Base-by-base conservation (phyloP, 768 basidiomycete genomes). In the Butyriboletus loyo region DNA sequence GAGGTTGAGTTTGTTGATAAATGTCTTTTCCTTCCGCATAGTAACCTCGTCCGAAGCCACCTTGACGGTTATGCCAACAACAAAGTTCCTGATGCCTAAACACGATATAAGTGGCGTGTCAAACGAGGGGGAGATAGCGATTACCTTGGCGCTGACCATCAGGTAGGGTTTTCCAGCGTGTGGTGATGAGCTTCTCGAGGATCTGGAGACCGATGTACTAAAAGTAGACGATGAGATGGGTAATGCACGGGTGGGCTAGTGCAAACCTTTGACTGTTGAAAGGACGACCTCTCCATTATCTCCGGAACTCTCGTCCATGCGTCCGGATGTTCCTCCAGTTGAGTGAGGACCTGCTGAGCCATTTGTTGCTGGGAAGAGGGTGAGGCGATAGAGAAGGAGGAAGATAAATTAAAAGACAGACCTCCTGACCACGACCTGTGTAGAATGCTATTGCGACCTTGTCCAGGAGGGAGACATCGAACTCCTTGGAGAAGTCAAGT, bases 191-290 rank as follows among this genome's bases (percentile, higher is more conserved):
- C 73, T 88, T 98, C 73, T 98, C 97, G 32, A 99, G 77, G 67
- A 99, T 96, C 73, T 98, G 95, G 48, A 98, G 77, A 37, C 92
- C 96, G 67, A 99, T 93, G 72, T 92, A 98, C 95, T 98, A 53
- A 30, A 56, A 28, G 36, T 30, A 40, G 48, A 54, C 37, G 52
- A 59, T 67, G 58, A 60, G 51, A 57, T 25, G 24, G 38, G 35
- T 11, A 28, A 35, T 4, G 15, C 14, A 21, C 7, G 27, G 3
- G 25, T 37, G 30, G n/a, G 50, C 6, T 38, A 14, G 13, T 7
- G 55, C 53, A 49, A 27, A 88, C 90, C 79, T 92, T 98, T 64
- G 85, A 83, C 73, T 98, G 95, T 25, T 87, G 84, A 69, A 87
- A 94, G 11, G 79, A 76, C 1, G 92, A 89, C 46, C 79, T 78